Conservation (phyloP, 108 stramenopile genomes). For the Stephanodiscus minutulus region DNA sequence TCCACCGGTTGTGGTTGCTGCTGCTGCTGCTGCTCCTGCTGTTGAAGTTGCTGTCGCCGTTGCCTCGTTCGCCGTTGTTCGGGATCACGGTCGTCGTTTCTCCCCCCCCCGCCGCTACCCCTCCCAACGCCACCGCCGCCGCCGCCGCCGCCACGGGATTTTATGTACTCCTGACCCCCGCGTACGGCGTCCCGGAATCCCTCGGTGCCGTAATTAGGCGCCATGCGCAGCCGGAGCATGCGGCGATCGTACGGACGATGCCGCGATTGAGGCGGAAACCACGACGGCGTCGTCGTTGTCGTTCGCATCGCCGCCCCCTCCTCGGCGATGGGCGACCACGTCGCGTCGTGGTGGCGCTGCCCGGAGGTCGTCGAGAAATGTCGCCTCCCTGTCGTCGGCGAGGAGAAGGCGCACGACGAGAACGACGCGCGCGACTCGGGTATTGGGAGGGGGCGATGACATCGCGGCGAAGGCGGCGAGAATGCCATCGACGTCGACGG, state of each 20-base stretch:
- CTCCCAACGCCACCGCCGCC: neutral
- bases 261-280: neutral
- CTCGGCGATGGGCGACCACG: slow-evolving; percentile 45
- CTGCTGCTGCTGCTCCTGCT: neutral
- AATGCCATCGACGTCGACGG: too few species aligned
- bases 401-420: too few species aligned
- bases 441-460: too few species aligned
- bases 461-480: too few species aligned
- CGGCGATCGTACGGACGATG: neutral
- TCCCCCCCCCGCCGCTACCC: neutral
- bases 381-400: neutral
- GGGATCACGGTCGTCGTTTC: neutral
- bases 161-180: slow-evolving; percentile 39
- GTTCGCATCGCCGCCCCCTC: neutral
- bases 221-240: neutral
- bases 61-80: neutral
- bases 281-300: neutral
- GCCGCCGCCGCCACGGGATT: slow-evolving; percentile 3
- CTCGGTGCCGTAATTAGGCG: slow-evolving; percentile 23
- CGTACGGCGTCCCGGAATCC: slow-evolving; percentile 44
- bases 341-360: neutral
- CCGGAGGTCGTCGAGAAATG: neutral
- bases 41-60: neutral
- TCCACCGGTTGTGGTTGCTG: neutral
- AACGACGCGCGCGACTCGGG: too few species aligned